Base-by-base conservation (phyloP, 345 rosid species). In the Rhizophora mangle region DNA sequence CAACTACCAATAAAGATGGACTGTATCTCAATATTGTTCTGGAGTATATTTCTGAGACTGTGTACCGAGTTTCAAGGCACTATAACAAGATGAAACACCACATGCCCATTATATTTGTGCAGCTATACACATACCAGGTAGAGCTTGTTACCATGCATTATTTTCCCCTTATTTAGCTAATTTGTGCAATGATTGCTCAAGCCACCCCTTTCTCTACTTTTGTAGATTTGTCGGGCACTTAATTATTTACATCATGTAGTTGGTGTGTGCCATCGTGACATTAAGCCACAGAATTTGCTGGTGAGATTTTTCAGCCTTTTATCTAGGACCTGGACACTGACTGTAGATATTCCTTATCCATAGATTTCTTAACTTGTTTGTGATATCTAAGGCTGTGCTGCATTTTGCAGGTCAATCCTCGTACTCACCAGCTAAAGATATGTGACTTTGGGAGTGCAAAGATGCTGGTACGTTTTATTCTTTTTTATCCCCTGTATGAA, bases 401-500 rank as follows among this genome's bases (percentile, higher is more conserved):
- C 47, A 22, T 79, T 72, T 70, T 60, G 78, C 83, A 92, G 99
- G 99, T 92, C 69, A 92, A 92, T 81, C 89, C 98, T 70, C 90
- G 83, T 52, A 86, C 89, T 19, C 96, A 90, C 74, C 93, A 90
- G 79, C 72, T 95, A 76, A 95, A 92, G 80, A 90, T 95, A 30
- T 95, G 99, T 34, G 99, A 95, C 80, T 95, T 92, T 68, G 99
- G 99, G 32, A 95, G 98, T 71, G 99, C 99, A 71, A 95, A 95
- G 91, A 95, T 83, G 87, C 81, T 95, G 98, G 99, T 95, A 90
- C 65, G 86, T 78, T 78, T 51, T 32, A 16, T 54, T 43, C 64
- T 5, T 37, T 29, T 59, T 51, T 59, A 39, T 30, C 19, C 36
- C 22, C 37, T 7, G 49, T 67, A 18, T 30, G 32, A 24, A 52